Evolutionary conservation across 768 basidiomycete genomes (phyloP), one percentile per base, ranked within the genome.

Genomic region (Podaxis mareebaensis): DNA sequence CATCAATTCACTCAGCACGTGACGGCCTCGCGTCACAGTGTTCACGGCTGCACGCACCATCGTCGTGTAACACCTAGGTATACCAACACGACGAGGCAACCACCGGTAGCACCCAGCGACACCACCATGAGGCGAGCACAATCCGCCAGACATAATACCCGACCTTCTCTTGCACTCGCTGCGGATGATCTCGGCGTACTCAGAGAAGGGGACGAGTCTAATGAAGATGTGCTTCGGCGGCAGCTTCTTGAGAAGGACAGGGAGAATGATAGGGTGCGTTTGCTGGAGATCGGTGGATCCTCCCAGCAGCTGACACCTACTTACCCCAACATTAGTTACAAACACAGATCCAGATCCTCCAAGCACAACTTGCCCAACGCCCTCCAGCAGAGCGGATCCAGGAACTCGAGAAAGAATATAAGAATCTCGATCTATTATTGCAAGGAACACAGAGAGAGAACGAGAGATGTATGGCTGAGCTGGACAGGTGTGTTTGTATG

Each of bases 381-480:
- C 92, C 92, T 12, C 85, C 91, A 4, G 64, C 88, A 40, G 90
- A 92, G 65, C 76, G 76, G 0, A 78, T 93, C 28, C 86, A 91
- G 63, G 81, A 79, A 39, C 74, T 93, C 36, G 80, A 89, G 72
- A 87, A 85, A 69, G 92, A 93, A 67, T 86, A 87, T 68, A 85
- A 85, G 67, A 89, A 90, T 62, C 77, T 93, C 0, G 92, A 93
- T 42, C 77, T 94, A 17, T 77, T 94, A 3, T 74, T 93, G 0
- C 85, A 90, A 64, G 92, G 92, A 0, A 93, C 92, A 0, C 91
- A 93, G 66, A 78, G 91, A 55, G 93, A 95, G 77, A 95, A 95
- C 68, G 92, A 93, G 67, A 81, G 89, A 54, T 90, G 88, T 65
- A 93, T 94, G 92, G 80, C 84, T 0, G 91, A 93, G 63, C 78